Percentiles rank a stretch among this genome's conserved stretches.
These are phyloP conservation scores for Thielaviopsis ethacetica DNA, from an alignment of 2,329 filamentous ascomycete species.

Conservation along the genomic window DNA sequence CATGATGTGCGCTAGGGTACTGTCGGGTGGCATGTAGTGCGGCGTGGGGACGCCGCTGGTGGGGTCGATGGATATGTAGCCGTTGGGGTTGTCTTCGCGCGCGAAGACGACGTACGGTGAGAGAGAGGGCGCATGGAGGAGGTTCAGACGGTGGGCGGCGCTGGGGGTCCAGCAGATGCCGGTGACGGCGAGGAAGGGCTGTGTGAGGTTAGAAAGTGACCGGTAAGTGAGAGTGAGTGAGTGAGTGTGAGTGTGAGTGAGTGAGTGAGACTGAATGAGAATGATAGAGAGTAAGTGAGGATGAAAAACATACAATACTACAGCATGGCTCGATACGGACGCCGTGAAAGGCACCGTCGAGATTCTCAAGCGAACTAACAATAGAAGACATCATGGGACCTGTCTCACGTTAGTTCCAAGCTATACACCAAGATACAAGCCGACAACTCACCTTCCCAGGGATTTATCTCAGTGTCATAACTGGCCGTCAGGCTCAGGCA, in stretches of 20 bases:
- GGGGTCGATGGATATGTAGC: slow-evolving; percentile 58
- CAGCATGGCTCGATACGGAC: slow-evolving; percentile 61
- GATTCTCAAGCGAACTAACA: slow-evolving; percentile 61
- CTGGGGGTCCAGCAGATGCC: background rate
- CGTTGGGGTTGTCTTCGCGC: slow-evolving; percentile 55
- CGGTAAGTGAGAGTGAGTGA: background rate
- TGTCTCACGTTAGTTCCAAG: slow-evolving; percentile 16
- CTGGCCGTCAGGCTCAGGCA: slow-evolving; percentile 41
- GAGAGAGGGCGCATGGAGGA: slow-evolving; percentile 10
- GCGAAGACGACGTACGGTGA: slow-evolving; percentile 49
- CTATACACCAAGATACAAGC: too few species aligned
- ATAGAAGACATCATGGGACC: slow-evolving; percentile 68
- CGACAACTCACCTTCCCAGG: slow-evolving; percentile 39
- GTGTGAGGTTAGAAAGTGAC: too few species aligned
- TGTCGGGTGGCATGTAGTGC: slow-evolving; percentile 52
- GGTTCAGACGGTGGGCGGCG: slow-evolving; percentile 9
- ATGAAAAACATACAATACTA: slow-evolving; percentile 41
- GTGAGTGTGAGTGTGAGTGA: background rate
- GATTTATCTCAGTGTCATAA: slow-evolving; percentile 54
- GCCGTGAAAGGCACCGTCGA: slow-evolving; percentile 68
- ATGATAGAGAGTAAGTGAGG: background rate
- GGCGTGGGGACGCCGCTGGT: slow-evolving; percentile 46
- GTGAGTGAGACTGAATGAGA: background rate
- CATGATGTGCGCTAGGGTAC: slow-evolving; percentile 56
- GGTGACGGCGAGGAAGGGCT: background rate